Evolutionary conservation across 345 rosid species (phyloP), one percentile per base, ranked within the genome.

Genomic region (Hibiscus syriacus): DNA sequence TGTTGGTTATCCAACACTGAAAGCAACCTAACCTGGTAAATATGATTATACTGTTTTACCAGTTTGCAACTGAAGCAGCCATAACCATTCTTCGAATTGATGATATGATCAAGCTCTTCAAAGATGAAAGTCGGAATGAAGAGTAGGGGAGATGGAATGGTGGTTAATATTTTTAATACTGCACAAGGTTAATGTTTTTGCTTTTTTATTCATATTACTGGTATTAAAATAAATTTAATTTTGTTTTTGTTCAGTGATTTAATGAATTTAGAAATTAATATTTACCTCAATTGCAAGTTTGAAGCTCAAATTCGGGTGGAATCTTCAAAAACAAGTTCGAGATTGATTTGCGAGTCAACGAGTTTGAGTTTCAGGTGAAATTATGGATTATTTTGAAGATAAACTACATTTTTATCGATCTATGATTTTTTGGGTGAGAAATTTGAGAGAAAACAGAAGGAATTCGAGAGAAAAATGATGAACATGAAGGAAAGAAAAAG

Each of bases 51-150:
- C 13, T 55, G 13, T 66, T 54, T 63, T 66, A 13, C 19, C 86
- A 88, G 94, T 82, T 84, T 80, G 98, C 99, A 26, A 94, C 98
- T 20, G 99, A 94, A 82, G 99, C 99, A 50, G 99, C 98, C 61
- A 91, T 94, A 59, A 94, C 97, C 0, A 94, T 94, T 72, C 93
- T 94, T 64, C 87, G 99, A 59, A 92, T 94, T 5, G 99, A 94
- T 66, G 99, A 94, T 80, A 94, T 94, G 99, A 88, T 94, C 84
- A 92, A 78, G 82, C 96, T 92, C 69, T 80, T 81, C 75, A 94
- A 92, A 80, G 99, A 92, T 59, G 99, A 94, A 66, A 79, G 93
- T 68, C 95, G 87, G 80, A 82, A 87, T 45, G 88, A 84, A 69
- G 73, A 77, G 2, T 80, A 67, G 53, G 53, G 53, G 30, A 11